These are phyloP conservation scores for Hordeum pubiflorum DNA, from an alignment of 202 grass and related monocot species.

Conservation along the genomic window DNA sequence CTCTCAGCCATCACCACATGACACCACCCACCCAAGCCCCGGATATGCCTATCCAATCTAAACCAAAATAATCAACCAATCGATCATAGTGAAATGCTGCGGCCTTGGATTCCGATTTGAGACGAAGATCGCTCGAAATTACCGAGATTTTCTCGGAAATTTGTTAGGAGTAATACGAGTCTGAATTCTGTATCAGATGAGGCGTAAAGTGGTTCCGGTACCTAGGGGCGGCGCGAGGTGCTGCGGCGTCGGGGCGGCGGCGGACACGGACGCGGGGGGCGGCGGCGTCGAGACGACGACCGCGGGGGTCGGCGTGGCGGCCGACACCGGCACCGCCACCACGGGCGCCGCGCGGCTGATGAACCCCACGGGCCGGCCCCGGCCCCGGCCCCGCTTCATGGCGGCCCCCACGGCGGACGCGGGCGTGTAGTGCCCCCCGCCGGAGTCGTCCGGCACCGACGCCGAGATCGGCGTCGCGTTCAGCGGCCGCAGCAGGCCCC, in stretches of 20 bases:
- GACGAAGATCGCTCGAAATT: conserved; percentile 13
- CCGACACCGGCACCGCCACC: conserved; percentile 24
- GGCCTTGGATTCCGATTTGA: conserved; percentile 13
- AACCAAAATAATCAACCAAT: not conserved
- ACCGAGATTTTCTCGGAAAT: not conserved
- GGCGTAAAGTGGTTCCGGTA: not conserved
- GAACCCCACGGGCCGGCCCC: conserved; percentile 54
- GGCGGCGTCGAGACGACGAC: conserved; percentile 34
- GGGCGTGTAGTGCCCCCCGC: conserved; percentile 46
- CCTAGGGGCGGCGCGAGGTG: conserved; percentile 17
- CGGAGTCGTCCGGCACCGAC: conserved; percentile 48
- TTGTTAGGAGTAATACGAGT: not conserved
- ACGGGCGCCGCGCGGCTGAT: conserved; percentile 48
- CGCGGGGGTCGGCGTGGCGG: conserved; percentile 31
- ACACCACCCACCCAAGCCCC: conserved; percentile 13
- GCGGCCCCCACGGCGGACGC: conserved; percentile 63
- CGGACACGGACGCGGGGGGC: not conserved
- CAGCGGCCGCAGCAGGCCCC: conserved; percentile 54
- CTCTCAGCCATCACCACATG: not conserved
- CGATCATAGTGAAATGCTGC: not conserved
- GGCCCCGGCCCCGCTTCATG: conserved; percentile 54
- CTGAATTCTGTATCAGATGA: not conserved
- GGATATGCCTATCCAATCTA: not conserved
- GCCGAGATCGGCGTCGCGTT: conserved; percentile 73
- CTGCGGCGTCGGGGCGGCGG: not conserved